phyloP scores from a whole-genome alignment of 345 rosid genomes.

The Balakata baccata region DNA sequence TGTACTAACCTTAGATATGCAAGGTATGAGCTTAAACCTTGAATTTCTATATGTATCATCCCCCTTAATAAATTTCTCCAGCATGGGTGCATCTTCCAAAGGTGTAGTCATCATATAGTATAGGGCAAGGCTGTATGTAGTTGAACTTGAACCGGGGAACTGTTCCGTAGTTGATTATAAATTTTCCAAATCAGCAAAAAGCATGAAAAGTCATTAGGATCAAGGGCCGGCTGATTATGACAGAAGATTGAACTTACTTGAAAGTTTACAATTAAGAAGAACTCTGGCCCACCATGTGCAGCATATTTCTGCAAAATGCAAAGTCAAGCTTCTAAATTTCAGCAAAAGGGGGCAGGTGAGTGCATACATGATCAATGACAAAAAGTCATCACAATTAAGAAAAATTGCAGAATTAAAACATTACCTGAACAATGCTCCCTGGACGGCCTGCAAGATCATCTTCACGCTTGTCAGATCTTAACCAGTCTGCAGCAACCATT shows the following conservation, averaged over 20 bases:
- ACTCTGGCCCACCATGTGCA: conserved; percentile 79
- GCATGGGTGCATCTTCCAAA: conserved; percentile 69
- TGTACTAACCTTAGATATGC: conserved; percentile 77
- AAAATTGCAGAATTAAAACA: conserved; percentile 9
- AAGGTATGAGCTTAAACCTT: conserved; percentile 95
- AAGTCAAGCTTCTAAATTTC: conserved; percentile 16
- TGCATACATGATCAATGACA: not conserved
- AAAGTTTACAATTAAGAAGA: conserved; percentile 81
- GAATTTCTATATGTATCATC: conserved; percentile 89
- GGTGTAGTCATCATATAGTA: conserved; percentile 88
- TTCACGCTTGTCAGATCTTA: conserved; percentile 78
- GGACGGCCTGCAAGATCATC: conserved; percentile 88
- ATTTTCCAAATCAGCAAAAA: conserved; percentile 8
- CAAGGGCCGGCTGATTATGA: conserved; percentile 3
- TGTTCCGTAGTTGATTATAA: conserved; percentile 23
- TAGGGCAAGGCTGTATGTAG: conserved; percentile 76
- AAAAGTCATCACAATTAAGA: conserved; percentile 11
- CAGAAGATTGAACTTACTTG: conserved; percentile 46
- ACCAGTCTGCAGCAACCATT: conserved; percentile 98
- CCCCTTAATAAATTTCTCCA: conserved; percentile 70
- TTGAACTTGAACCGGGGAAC: conserved; percentile 92
- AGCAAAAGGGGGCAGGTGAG: not conserved
- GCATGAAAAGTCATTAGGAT: not conserved
- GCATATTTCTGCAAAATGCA: conserved; percentile 86
- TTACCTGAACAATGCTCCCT: conserved; percentile 88